Evolutionary conservation across 345 rosid species (phyloP), one percentile per base, ranked within the genome.

Genomic region (Brassica rapa): DNA sequence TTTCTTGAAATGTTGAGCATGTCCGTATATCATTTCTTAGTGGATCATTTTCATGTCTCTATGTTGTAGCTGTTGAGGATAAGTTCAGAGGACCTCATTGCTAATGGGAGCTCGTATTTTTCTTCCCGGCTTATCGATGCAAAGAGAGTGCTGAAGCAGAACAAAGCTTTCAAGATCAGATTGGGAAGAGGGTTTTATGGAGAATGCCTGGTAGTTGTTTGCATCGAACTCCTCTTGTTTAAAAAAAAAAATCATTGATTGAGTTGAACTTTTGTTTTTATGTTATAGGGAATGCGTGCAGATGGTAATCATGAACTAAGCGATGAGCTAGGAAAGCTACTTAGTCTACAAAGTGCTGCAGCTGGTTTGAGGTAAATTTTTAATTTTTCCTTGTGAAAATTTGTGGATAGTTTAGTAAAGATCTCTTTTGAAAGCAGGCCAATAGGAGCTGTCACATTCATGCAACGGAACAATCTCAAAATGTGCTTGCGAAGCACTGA

Each of bases 171-270:
- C 66, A 87, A 86, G 81, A 79, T 92, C 76, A 82, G 70, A 37
- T 68, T 94, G 75, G 98, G 98, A 75, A 83, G 89, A 88, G 98
- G 98, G 82, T 81, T 94, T 71, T 91, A 92, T 85, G 98, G 98
- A 83, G 93, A 92, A 70, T 94, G 97, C 86, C 82, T 94, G 96
- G 97, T 94, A 89, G 0, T n/a, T 3, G 8, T 3, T 27, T 64
- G 32, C 46, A 80, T 55, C 37, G 21, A 24, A 35, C 9, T 21
- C 32, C 59, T 68, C 37, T 21, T 14, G 62, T 27, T 75, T 39
- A 6, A 29, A 2, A 70, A 5, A 70, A 56, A 41, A 53, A 56
- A 27, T 65, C 80, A 14, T 64, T 68, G 65, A 8, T 12, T 37
- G 41, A 19, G 57, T 9, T 25, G 1, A 70, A 62, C 35, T 12